A percentile compares a stretch with the other conserved stretches of the same genome.
These are phyloP conservation scores for Aspergillus floridensis DNA, from an alignment of 2,329 filamentous ascomycete species.

Conservation along the genomic window DNA sequence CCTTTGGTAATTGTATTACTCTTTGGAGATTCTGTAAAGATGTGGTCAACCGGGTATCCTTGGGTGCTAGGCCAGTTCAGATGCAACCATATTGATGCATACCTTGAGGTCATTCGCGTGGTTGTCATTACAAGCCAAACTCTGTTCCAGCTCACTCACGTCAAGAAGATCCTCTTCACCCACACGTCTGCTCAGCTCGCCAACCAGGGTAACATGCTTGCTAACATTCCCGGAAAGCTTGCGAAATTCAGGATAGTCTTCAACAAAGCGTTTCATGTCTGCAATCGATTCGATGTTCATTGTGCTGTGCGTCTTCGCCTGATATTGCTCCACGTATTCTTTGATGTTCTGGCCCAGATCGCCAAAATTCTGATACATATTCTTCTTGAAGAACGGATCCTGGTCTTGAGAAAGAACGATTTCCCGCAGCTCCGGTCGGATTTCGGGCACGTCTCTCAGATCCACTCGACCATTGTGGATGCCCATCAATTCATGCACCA, in stretches of 20 bases:
- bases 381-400: slow-evolving; percentile 98
- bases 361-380: slow-evolving; percentile 98
- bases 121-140: slow-evolving; percentile 93
- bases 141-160: slow-evolving; percentile 95
- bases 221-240: slow-evolving; percentile 97
- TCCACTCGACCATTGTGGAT: slow-evolving; percentile 95
- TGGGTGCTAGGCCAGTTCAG: background rate
- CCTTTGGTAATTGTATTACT: slow-evolving; percentile 74
- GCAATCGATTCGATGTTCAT: slow-evolving; percentile 95
- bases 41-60: background rate
- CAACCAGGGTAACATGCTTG: slow-evolving; percentile 95
- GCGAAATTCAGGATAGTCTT: slow-evolving; percentile 97
- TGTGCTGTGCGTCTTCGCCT: slow-evolving; percentile 93
- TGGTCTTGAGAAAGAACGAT: slow-evolving; percentile 95
- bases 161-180: slow-evolving; percentile 85
- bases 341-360: slow-evolving; percentile 95
- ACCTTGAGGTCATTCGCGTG: slow-evolving; percentile 89
- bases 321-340: slow-evolving; percentile 98
- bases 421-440: slow-evolving; percentile 83
- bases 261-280: slow-evolving; percentile 99
- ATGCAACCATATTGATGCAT: slow-evolving; percentile 22
- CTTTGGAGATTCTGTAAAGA: slow-evolving; percentile 69
- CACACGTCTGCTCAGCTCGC: slow-evolving; percentile 85
- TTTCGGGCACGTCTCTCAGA: slow-evolving; percentile 76
- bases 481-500: slow-evolving; percentile 94